phyloP scores from a whole-genome alignment of 805 yeast genomes.

The Cyberlindnera maclurae region DNA sequence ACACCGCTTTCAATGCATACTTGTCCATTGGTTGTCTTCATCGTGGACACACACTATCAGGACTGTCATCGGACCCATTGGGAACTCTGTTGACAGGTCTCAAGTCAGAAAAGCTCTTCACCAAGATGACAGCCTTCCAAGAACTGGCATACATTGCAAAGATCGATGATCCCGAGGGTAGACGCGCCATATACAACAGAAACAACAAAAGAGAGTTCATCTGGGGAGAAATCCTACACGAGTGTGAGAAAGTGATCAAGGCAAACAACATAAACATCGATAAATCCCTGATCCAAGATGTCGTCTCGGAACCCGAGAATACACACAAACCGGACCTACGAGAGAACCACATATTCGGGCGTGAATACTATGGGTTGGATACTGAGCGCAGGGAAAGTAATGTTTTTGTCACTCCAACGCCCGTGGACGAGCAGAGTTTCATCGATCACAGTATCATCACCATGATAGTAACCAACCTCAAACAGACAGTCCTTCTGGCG shows the following conservation, averaged over 20 bases:
- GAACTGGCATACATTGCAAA: slow-evolving; percentile 63
- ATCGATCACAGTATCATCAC: slow-evolving; percentile 17
- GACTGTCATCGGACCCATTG: slow-evolving; percentile 53
- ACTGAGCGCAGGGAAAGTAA: slow-evolving; percentile 10
- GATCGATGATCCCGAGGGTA: slow-evolving; percentile 36
- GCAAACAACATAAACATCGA: slow-evolving; percentile 38
- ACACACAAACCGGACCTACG: slow-evolving; percentile 16
- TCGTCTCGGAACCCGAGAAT: not conserved
- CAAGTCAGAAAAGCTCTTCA: slow-evolving; percentile 41
- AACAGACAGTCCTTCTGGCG: slow-evolving; percentile 1
- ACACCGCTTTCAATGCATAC: slow-evolving; percentile 55
- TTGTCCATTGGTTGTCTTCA: slow-evolving; percentile 68
- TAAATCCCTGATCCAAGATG: slow-evolving; percentile 4
- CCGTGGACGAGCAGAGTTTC: slow-evolving; percentile 5
- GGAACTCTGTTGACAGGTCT: slow-evolving; percentile 60
- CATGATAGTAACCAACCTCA: slow-evolving; percentile 6
- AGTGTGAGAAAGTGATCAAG: slow-evolving; percentile 49
- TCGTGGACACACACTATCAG: slow-evolving; percentile 53
- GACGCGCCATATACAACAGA: slow-evolving; percentile 48
- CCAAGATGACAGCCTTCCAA: slow-evolving; percentile 64
- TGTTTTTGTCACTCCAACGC: slow-evolving; percentile 6
- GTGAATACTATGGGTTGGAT: slow-evolving; percentile 21
- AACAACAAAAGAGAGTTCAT: slow-evolving; percentile 36
- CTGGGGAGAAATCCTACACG: slow-evolving; percentile 57
- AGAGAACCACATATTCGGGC: slow-evolving; percentile 28